Base-by-base conservation (phyloP, 2,329 filamentous ascomycete species). In the Epicoccum nigrum region DNA sequence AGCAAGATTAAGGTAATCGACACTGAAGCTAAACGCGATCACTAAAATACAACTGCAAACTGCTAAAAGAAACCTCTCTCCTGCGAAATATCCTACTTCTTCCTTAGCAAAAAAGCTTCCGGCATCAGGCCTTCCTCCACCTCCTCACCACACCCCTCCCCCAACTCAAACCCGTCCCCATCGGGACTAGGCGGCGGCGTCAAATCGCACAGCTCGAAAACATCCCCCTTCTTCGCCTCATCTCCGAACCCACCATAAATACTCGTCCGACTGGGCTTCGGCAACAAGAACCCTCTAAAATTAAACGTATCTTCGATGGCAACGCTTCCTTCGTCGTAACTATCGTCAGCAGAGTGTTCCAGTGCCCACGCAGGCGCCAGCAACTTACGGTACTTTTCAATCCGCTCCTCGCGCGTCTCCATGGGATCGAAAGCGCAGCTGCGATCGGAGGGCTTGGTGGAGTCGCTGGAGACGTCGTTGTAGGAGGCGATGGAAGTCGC, bases 351-450 rank as follows among this genome's bases (percentile, higher is more conserved):
- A 12, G 30, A 13, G 6, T 13, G 7, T 19, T 16, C n/a, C 4
- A 6, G 6, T 32, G 32, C 15, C 8, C n/a, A 8, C 7, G 15
- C 16, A 7, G 16, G 15, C 32, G 34, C 20, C 1, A 37, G 9
- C 15, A 44, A n/a, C 17, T 39, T 38, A 27, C 43, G 37, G 11
- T 37, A 37, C 38, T 21, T 32, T 5, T 37, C 16, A 6, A 46
- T 1, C 19, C 43, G 39, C 32, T 52, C 43, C 1, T 43, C 49
- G 1, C 4, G 2, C 7, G 49, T 39, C 4, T 43, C 43, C 0
- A 52, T 7, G 9, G 49, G 49, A n/a, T 47, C 49, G 9, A 21
- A 45, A n/a, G 31, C 42, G 7, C n/a, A n/a, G 4, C n/a, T 13
- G n/a, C 8, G 23, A n/a, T n/a, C n/a, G n/a, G n/a, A n/a, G n/a